Conservation (phyloP, 495 filamentous ascomycete species). For the Tetracladium marchalianum region DNA sequence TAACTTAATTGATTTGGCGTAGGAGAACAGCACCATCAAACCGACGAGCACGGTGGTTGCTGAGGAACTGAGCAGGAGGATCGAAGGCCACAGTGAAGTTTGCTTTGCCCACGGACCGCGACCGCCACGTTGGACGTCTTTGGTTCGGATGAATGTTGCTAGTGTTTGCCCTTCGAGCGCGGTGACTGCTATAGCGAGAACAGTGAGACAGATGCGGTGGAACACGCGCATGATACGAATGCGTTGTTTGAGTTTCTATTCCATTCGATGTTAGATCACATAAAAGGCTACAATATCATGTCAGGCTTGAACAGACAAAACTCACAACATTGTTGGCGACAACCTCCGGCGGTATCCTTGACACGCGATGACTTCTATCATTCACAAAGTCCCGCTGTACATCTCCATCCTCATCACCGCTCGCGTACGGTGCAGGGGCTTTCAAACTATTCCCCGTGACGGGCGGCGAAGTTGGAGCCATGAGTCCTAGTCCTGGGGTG, state of each 20-base stretch:
- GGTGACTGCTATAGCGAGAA: constrained; percentile 1
- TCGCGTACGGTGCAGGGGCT: too few relatives aligned
- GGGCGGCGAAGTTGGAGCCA: too few relatives aligned
- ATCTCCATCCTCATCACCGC: too few relatives aligned
- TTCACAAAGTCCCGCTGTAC: too few relatives aligned
- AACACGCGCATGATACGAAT: constrained; percentile 8
- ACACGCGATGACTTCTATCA: too few relatives aligned
- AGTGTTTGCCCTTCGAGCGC: constrained; percentile 5
- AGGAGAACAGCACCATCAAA: not conserved
- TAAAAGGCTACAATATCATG: too few relatives aligned
- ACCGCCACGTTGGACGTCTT: not conserved
- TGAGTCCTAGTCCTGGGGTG: too few relatives aligned
- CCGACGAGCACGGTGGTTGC: constrained; percentile 5
- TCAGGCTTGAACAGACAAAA: too few relatives aligned
- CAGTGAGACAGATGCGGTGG: constrained; percentile 1
- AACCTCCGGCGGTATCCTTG: too few relatives aligned
- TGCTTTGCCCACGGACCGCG: constrained; percentile 10
- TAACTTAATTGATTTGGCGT: constrained; percentile 1
- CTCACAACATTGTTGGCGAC: too few relatives aligned
- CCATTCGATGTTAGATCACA: too few relatives aligned
- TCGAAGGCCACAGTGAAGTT: constrained; percentile 8
- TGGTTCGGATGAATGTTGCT: not conserved
- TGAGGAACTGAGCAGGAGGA: constrained; percentile 3
- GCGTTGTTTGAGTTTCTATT: constrained; percentile 4
- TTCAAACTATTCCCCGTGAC: too few relatives aligned